A percentile compares a stretch with the other conserved stretches of the same genome.
Evolutionary conservation across 1,284 basidiomycete genomes (phyloP).

Genomic region (Naganishia cerealis): DNA sequence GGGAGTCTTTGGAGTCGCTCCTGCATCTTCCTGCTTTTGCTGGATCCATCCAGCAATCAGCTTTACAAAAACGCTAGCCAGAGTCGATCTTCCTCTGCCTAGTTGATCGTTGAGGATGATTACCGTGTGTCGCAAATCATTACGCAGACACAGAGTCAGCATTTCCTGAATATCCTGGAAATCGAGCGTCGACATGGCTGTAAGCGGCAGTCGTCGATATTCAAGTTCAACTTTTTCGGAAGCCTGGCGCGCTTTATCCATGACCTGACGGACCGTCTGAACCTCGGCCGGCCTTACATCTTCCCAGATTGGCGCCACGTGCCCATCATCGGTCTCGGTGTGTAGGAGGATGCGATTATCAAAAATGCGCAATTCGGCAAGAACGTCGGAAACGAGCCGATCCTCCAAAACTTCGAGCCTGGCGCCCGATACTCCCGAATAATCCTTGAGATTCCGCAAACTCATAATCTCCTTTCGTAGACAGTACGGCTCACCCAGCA

Average conservation of each 20-base stretch:
- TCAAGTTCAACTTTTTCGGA: slow-evolving; percentile 63
- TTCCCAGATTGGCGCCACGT: slow-evolving; percentile 94
- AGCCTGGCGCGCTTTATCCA: slow-evolving; percentile 62
- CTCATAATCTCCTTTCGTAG: slow-evolving; percentile 52
- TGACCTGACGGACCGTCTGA: slow-evolving; percentile 83
- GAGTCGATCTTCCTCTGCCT: slow-evolving; percentile 87
- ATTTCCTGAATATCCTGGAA: slow-evolving; percentile 64
- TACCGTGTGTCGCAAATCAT: slow-evolving; percentile 67
- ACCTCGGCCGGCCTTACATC: slow-evolving; percentile 76
- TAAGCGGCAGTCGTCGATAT: slow-evolving; percentile 87
- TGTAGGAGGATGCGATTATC: slow-evolving; percentile 87
- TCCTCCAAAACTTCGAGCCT: slow-evolving; percentile 88
- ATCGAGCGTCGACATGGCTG: slow-evolving; percentile 61
- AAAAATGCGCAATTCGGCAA: slow-evolving; percentile 76
- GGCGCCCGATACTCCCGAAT: slow-evolving; percentile 84
- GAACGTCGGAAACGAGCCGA: slow-evolving; percentile 83
- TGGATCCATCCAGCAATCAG: slow-evolving; percentile 82
- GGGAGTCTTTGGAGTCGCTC: slow-evolving; percentile 35
- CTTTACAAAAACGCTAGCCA: slow-evolving; percentile 81
- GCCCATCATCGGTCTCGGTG: slow-evolving; percentile 81
- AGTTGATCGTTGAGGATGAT: slow-evolving; percentile 97
- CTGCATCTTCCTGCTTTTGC: slow-evolving; percentile 18
- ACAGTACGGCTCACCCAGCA: slow-evolving; percentile 64
- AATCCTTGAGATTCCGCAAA: slow-evolving; percentile 63
- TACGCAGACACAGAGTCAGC: slow-evolving; percentile 77